A percentile compares a stretch with the other conserved stretches of the same genome.
phyloP scores from a whole-genome alignment of 169 alveolate genomes.

The Plasmodium chabaudi region DNA sequence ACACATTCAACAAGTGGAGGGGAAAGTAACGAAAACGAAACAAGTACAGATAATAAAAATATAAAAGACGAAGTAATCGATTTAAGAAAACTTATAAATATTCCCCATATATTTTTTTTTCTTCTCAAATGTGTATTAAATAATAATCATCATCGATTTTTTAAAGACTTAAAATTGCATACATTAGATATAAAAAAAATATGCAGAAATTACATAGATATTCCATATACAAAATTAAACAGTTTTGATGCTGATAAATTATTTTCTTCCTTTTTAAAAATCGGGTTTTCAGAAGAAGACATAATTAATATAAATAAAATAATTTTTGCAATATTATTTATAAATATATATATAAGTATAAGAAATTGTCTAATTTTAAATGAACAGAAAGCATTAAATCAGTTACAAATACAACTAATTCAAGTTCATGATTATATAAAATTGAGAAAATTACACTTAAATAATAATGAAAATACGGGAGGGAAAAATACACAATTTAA shows the following conservation, averaged over 20 bases:
- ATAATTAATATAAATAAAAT: slow-evolving; percentile 33
- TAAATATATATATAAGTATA: slow-evolving; percentile 66
- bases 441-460: slow-evolving; percentile 4
- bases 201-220: slow-evolving; percentile 47
- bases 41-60: not conserved
- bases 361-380: slow-evolving; percentile 28
- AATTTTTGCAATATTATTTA: slow-evolving; percentile 44
- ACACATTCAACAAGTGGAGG: not conserved
- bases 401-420: slow-evolving; percentile 39
- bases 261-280: slow-evolving; percentile 25
- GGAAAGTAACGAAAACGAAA: not conserved
- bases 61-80: not conserved
- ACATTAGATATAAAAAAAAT: slow-evolving; percentile 67
- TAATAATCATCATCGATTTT: slow-evolving; percentile 14
- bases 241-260: slow-evolving; percentile 15
- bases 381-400: slow-evolving; percentile 26
- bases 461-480: not conserved
- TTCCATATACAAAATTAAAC: slow-evolving; percentile 16
- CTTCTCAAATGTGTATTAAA: slow-evolving; percentile 24
- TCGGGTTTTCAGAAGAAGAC: slow-evolving; percentile 46
- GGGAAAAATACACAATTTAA: not conserved
- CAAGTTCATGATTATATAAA: slow-evolving; percentile 28
- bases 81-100: slow-evolving; percentile 12
- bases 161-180: slow-evolving; percentile 53
- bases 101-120: slow-evolving; percentile 64